Conservation (phyloP, 495 filamentous ascomycete species). For the Hyaloscypha finlandica region DNA sequence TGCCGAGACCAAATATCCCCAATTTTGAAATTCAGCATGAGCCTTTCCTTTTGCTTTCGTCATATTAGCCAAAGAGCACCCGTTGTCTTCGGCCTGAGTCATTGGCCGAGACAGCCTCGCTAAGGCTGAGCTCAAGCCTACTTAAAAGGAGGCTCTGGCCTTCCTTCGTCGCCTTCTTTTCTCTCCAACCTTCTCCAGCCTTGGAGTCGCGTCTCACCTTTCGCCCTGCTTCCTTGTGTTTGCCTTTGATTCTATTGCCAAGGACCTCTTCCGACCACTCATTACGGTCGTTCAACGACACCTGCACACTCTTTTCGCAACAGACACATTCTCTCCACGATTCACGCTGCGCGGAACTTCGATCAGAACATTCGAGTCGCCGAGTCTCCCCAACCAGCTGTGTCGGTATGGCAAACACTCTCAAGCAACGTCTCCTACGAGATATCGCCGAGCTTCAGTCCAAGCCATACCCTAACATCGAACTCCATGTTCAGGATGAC, state of each 20-base stretch:
- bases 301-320: not conserved
- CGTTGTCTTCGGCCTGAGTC: not conserved
- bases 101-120: not conserved
- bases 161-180: not conserved
- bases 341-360: not conserved
- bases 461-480: slow-evolving; percentile 49
- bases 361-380: not conserved
- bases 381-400: not conserved
- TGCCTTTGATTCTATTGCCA: not conserved
- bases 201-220: slow-evolving; percentile 2
- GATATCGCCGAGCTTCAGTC: slow-evolving; percentile 49
- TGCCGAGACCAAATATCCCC: not conserved
- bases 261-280: not conserved
- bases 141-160: not conserved
- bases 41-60: not conserved
- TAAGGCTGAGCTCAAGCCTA: not conserved
- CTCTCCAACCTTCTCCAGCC: not conserved
- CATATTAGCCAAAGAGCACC: not conserved
- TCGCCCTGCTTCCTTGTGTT: not conserved
- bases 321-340: not conserved
- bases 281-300: not conserved
- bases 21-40: not conserved
- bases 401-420: slow-evolving; percentile 18
- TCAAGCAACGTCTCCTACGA: slow-evolving; percentile 37
- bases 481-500: slow-evolving; percentile 37